Base-by-base conservation (phyloP, 2,329 filamentous ascomycete species). In the Colletotrichum salicis region DNA sequence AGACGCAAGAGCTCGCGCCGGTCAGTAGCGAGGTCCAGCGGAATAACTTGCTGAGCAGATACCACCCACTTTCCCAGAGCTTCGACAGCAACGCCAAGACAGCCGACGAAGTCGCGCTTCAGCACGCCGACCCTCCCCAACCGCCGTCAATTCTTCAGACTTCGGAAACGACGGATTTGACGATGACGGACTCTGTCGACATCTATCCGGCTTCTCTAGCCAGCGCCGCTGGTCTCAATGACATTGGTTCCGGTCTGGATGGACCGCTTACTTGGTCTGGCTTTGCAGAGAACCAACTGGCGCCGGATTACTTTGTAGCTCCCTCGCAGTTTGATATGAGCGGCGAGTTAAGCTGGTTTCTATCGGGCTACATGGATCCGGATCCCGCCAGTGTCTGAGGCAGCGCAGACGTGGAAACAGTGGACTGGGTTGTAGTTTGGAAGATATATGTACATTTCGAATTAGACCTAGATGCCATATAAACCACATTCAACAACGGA, bases 261-360 rank as follows among this genome's bases (percentile, higher is more conserved):
- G 63, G 63, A 2, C 67, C 63, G 1, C 64, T 70, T 19, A 55
- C 56, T 1, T 70, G 63, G 63, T 62, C 56, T 1, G 63, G 67
- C 15, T 70, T 67, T 22, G 63, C 56, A 4, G 67, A 67, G 37
- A 70, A 66, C 24, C 67, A 67, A 29, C 57, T 67, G 5, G 67
- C 57, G 2, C 63, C 58, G 11, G 63, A 61, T 4, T 70, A 70
- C 63, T 67, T 61, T 19, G 63, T 70, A 2, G 63, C 67, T 4
- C 63, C 67, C 5, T 67, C 67, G 22, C 67, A 70, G 22, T 70
- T 67, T 11, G 67, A 67, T 29, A 67, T 70, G 63, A 62, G 63
- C 19, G 67, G 63, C 48, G 67, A 70, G 37, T 29, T 70, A 1
- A 70, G 63, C 22, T 70, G 63, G 67, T 70, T 70, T 12, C 19